Evolutionary conservation across 768 basidiomycete genomes (phyloP).

Genomic region (Hypsizygus marmoreus): DNA sequence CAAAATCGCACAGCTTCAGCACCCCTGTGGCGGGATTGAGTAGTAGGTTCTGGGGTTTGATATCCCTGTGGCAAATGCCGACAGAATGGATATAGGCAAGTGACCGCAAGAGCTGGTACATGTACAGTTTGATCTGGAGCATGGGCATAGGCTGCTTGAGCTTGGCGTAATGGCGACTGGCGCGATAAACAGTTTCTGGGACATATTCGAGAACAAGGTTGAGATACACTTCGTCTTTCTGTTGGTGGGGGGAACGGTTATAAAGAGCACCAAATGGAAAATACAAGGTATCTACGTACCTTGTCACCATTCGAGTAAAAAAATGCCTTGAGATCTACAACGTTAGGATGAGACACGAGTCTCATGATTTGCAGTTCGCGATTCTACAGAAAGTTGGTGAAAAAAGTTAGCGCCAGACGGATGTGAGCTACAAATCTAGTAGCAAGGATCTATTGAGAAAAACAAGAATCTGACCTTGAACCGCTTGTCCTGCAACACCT

Average conservation of each 20-base stretch:
- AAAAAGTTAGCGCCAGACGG: slow-evolving; percentile 3
- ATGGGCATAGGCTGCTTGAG: slow-evolving; percentile 99
- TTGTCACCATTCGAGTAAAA: slow-evolving; percentile 99
- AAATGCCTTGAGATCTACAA: slow-evolving; percentile 96
- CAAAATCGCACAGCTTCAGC: slow-evolving; percentile 98
- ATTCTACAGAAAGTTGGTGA: slow-evolving; percentile 58
- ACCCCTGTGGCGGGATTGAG: slow-evolving; percentile 97
- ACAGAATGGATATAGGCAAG: slow-evolving; percentile 99
- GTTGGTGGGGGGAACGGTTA: slow-evolving; percentile 16
- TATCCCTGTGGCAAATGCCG: slow-evolving; percentile 99
- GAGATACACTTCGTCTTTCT: slow-evolving; percentile 99
- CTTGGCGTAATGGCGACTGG: slow-evolving; percentile 97
- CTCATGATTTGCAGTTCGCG: slow-evolving; percentile 99
- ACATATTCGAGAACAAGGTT: slow-evolving; percentile 99
- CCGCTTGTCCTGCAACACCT: slow-evolving; percentile 99
- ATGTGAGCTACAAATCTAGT: slow-evolving; percentile 4
- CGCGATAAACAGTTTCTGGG: slow-evolving; percentile 98
- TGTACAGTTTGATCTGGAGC: slow-evolving; percentile 99
- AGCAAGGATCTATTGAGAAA: slow-evolving; percentile 20
- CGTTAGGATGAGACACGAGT: slow-evolving; percentile 94
- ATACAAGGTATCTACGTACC: slow-evolving; percentile 47
- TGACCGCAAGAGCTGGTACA: slow-evolving; percentile 98
- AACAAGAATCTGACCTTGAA: slow-evolving; percentile 81
- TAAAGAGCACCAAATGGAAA: slow-evolving; percentile 14
- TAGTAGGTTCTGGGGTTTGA: slow-evolving; percentile 98